These are phyloP conservation scores for Colletotrichum sansevieriae DNA, from an alignment of 2,329 filamentous ascomycete genomes.

Conservation along the genomic window DNA sequence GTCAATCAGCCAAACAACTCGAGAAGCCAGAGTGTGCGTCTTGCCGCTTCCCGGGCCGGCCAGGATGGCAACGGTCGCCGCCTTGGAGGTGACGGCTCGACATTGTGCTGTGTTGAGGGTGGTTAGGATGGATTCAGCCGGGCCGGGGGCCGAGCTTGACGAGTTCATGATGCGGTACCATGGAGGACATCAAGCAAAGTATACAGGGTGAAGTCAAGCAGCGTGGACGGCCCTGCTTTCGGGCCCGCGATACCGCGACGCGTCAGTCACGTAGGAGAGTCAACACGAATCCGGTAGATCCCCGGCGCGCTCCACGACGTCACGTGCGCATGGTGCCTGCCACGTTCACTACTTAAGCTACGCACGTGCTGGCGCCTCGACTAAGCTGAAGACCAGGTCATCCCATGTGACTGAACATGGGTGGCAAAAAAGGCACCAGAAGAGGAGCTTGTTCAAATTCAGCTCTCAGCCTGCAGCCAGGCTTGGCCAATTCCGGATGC, in stretches of 20 bases:
- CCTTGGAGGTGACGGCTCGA: slow-evolving; percentile 66
- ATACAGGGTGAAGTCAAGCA: not conserved
- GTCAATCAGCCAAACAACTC: slow-evolving; percentile 89
- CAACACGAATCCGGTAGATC: slow-evolving; percentile 4
- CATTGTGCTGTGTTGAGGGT: slow-evolving; percentile 68
- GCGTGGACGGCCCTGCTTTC: not conserved
- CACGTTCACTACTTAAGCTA: not conserved
- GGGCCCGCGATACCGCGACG: slow-evolving; percentile 6
- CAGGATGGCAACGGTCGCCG: slow-evolving; percentile 73
- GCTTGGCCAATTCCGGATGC: slow-evolving; percentile 7
- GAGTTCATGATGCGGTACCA: slow-evolving; percentile 35
- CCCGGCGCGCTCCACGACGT: slow-evolving; percentile 17
- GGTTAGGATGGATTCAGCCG: slow-evolving; percentile 54
- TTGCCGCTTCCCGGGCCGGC: slow-evolving; percentile 83
- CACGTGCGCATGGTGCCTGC: slow-evolving; percentile 6
- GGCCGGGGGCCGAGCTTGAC: slow-evolving; percentile 37
- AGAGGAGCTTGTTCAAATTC: not conserved
- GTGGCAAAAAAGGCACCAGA: too few relatives aligned
- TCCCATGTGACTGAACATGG: too few relatives aligned
- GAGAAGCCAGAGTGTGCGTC: slow-evolving; percentile 93
- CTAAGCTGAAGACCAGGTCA: not conserved
- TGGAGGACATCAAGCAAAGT: not conserved
- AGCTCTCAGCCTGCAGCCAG: not conserved
- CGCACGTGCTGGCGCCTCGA: slow-evolving; percentile 6
- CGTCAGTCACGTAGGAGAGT: slow-evolving; percentile 1